Conservation (phyloP, 257 asterid genomes). For the Solanum piurae region DNA sequence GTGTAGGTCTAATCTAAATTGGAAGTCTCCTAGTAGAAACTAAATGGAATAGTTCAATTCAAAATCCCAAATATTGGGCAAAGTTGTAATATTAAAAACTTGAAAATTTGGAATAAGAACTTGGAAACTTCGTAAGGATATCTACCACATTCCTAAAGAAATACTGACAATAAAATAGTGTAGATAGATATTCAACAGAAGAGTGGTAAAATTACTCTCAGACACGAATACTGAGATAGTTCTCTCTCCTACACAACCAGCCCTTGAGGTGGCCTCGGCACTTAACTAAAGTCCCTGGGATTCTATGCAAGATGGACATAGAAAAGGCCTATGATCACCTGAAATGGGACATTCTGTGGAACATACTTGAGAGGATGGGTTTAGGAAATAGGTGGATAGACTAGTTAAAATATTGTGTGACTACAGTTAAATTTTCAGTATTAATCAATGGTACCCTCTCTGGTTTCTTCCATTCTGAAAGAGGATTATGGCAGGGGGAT, state of each 20-base stretch:
- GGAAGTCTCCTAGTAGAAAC: background rate
- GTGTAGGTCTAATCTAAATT: background rate
- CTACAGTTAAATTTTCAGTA: background rate
- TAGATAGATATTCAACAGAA: too few relatives aligned
- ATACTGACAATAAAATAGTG: too few relatives aligned
- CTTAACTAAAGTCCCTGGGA: background rate
- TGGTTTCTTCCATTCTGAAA: background rate
- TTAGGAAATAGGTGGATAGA: background rate
- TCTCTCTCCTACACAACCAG: background rate
- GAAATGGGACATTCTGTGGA: background rate
- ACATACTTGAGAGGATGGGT: background rate
- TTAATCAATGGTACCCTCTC: background rate
- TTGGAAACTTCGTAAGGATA: background rate
- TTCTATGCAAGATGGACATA: background rate
- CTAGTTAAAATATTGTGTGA: background rate
- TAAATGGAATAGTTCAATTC: background rate
- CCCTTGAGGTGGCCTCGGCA: background rate
- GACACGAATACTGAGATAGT: too few relatives aligned
- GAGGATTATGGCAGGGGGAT: background rate
- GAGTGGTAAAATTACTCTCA: too few relatives aligned
- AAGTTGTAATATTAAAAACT: background rate
- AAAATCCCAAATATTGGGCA: background rate
- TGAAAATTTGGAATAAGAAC: background rate
- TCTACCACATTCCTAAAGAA: background rate
- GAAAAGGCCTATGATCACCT: background rate